Base-by-base conservation (phyloP, 2,329 filamentous ascomycete genomes). In the Exserohilum turcica region DNA sequence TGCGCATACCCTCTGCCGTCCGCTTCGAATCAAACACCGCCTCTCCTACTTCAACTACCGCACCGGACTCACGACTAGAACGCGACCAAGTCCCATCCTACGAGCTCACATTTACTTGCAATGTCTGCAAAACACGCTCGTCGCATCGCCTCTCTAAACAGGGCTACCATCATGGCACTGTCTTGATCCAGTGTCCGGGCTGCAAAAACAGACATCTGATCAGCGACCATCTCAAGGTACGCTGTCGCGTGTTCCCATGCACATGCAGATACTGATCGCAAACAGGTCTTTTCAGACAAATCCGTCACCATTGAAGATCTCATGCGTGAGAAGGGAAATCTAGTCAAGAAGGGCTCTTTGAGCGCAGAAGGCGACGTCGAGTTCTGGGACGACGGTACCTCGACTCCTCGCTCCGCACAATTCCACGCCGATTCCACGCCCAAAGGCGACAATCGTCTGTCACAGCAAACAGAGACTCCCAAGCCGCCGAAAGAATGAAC, bases 171-270 rank as follows among this genome's bases (percentile, higher is more conserved):
- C 82, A 87, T 59, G 94, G 94, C 31, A 93, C 91, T 1, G 88
- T 94, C 4, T 80, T 99, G 52, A 92, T 97, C 60, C 88, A 88
- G 29, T 99, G 94, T 72, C 93, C 94, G 0, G 79, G 80, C 3
- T 99, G 94, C 76, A 86, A 87, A 67, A 92, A 91, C 71, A 84
- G 92, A 19, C 94, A 99, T 78, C 78, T 99, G 61, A 97, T 99
- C 66, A 89, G 86, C 68, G 94, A 99, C 74, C 90, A 99, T 74
- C 77, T 99, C 44, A 86, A 84, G 64, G 84, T 86, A 45, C 15
- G 15, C 13, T 10, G 0, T 1, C 8, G 9, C 10, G 13, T 28
- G 19, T 4, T 15, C 12, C 12, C n/a, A 15, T 10, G 3, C 18
- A 28, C 33, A 21, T 15, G 3, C 3, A n/a, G 18, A 28, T 51